Evolutionary conservation across 345 rosid species (phyloP).

Genomic region (Salix viminalis): DNA sequence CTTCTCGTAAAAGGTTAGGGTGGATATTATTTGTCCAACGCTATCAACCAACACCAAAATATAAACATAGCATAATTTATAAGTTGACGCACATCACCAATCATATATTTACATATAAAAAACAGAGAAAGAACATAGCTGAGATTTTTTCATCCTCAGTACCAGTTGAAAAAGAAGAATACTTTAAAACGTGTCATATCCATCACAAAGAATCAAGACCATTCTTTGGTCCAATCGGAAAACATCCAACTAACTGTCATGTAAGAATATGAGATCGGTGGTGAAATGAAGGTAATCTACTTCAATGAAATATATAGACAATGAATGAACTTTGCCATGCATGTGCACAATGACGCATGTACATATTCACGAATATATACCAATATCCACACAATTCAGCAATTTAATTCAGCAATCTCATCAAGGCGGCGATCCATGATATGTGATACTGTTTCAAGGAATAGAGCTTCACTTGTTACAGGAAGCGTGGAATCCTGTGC

Average conservation of each 20-base stretch:
- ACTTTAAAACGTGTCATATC: background rate
- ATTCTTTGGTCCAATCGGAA: background rate
- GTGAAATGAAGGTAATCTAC: background rate
- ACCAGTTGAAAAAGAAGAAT: background rate
- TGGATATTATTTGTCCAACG: too few relatives aligned
- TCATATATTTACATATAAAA: too few relatives aligned
- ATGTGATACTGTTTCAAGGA: conserved; percentile 34
- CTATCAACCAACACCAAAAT: too few relatives aligned
- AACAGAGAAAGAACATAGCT: background rate
- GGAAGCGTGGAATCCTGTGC: conserved; percentile 37
- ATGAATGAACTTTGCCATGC: background rate
- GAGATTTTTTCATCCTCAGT: background rate
- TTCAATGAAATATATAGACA: background rate
- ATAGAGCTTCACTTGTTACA: conserved; percentile 28
- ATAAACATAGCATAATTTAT: too few relatives aligned
- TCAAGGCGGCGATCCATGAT: conserved; percentile 36
- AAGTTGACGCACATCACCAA: background rate
- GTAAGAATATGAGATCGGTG: conserved; percentile 3
- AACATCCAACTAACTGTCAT: background rate
- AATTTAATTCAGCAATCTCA: conserved; percentile 9
- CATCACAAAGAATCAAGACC: conserved; percentile 1
- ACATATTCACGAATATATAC: background rate
- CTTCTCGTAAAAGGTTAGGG: too few relatives aligned
- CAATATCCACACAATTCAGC: background rate
- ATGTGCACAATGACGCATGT: background rate